A percentile compares a stretch with the other conserved stretches of the same genome.
Evolutionary conservation across 192 early-diverging fungal species (phyloP).

Genomic region (Coemansia furcata): DNA sequence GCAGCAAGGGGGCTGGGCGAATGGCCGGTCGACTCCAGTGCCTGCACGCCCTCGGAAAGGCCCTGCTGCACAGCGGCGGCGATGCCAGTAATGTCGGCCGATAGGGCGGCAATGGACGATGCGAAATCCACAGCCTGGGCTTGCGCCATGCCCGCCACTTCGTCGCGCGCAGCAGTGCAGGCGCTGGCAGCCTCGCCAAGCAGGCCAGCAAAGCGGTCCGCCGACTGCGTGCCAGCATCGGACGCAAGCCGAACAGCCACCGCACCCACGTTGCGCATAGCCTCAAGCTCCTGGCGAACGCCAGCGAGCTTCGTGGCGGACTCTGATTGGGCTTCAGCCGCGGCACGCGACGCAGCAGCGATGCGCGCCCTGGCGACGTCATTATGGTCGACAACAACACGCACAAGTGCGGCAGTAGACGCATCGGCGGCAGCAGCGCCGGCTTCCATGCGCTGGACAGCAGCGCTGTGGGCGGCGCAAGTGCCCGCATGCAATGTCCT

Average conservation of each 20-base stretch:
- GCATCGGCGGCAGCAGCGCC: not conserved
- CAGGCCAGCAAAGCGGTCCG: not conserved
- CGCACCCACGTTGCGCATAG: not conserved
- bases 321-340: not conserved
- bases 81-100: slow-evolving; percentile 4
- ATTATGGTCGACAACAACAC: no score
- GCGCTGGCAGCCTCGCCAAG: not conserved
- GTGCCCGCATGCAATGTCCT: not conserved
- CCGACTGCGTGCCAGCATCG: not conserved
- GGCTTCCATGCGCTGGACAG: not conserved
- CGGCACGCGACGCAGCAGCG: not conserved
- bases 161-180: slow-evolving; percentile 5
- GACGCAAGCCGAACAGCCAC: not conserved
- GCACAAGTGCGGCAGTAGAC: not conserved
- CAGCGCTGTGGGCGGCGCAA: not conserved
- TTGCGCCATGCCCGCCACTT: slow-evolving; percentile 7
- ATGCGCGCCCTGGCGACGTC: not conserved
- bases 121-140: slow-evolving; percentile 8
- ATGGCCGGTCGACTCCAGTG: not conserved
- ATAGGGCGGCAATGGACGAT: slow-evolving; percentile 5
- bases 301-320: not conserved
- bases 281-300: not conserved
- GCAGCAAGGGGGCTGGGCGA: slow-evolving; percentile 12
- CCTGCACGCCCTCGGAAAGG: not conserved
- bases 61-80: not conserved